These are phyloP conservation scores for Cladosporium sp. DNA, from an alignment of 2,329 filamentous ascomycete genomes.

Conservation along the genomic window DNA sequence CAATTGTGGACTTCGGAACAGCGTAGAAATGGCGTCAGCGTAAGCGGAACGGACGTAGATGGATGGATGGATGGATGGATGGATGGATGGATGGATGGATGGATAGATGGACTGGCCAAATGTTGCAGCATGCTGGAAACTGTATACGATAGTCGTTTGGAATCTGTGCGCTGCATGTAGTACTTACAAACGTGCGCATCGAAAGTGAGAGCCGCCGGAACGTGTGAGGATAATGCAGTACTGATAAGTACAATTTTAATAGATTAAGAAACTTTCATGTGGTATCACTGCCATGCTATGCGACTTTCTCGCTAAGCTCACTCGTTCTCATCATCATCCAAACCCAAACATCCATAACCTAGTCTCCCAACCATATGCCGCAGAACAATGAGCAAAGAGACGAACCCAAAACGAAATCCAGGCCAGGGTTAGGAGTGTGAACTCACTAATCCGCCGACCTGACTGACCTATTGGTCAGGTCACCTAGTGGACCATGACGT, in stretches of 20 bases:
- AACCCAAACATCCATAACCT: not conserved
- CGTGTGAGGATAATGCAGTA: too few relatives aligned
- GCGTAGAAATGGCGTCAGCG: too few relatives aligned
- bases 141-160: too few relatives aligned
- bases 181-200: too few relatives aligned
- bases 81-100: too few relatives aligned
- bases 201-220: too few relatives aligned
- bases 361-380: slow-evolving; percentile 11
- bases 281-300: slow-evolving; percentile 8
- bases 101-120: too few relatives aligned
- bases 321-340: slow-evolving; percentile 5
- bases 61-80: too few relatives aligned
- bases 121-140: too few relatives aligned
- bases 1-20: too few relatives aligned
- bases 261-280: slow-evolving; percentile 5
- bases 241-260: not conserved
- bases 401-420: not conserved
- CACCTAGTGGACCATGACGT: slow-evolving; percentile 32
- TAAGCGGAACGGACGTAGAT: too few relatives aligned
- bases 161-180: too few relatives aligned
- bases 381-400: slow-evolving; percentile 12
- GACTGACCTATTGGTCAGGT: not conserved
- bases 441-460: not conserved
- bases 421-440: not conserved
- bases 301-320: not conserved